Conservation (phyloP, 768 basidiomycete species). For the Lactifluus rugatus region DNA sequence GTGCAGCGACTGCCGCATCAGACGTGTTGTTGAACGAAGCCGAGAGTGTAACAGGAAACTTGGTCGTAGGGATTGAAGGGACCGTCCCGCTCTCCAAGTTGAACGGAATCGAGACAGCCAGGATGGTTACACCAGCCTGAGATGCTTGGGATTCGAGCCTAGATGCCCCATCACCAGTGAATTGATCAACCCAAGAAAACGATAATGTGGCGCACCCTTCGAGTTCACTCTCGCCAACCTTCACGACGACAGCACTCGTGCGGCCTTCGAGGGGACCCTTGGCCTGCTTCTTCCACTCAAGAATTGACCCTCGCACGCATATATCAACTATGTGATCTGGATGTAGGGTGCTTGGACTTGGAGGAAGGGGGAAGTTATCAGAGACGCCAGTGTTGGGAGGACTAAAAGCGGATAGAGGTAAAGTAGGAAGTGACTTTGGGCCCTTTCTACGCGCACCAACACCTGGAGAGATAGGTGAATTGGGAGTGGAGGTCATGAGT, state of each 20-base stretch:
- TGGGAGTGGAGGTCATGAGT: slow-evolving; percentile 7
- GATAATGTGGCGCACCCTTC: slow-evolving; percentile 33
- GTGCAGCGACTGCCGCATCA: slow-evolving; percentile 41
- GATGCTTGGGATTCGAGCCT: slow-evolving; percentile 19
- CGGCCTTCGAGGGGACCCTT: slow-evolving; percentile 37
- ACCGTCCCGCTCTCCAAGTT: slow-evolving; percentile 39
- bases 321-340: slow-evolving; percentile 61
- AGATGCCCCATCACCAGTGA: not conserved
- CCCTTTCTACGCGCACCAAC: slow-evolving; percentile 48
- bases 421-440: slow-evolving; percentile 54
- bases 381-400: slow-evolving; percentile 58
- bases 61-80: slow-evolving; percentile 29
- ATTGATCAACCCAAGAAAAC: not conserved
- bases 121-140: slow-evolving; percentile 23
- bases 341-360: slow-evolving; percentile 56
- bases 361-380: slow-evolving; percentile 58
- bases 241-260: slow-evolving; percentile 42
- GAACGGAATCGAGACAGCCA: slow-evolving; percentile 57
- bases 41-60: slow-evolving; percentile 42
- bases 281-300: slow-evolving; percentile 45
- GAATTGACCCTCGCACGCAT: slow-evolving; percentile 41
- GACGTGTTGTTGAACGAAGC: slow-evolving; percentile 45
- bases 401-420: slow-evolving; percentile 68
- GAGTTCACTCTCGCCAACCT: slow-evolving; percentile 20
- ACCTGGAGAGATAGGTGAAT: slow-evolving; percentile 32